These are phyloP conservation scores for Phytopythium delawarense DNA, from an alignment of 352 stramenopile species.

Conservation along the genomic window DNA sequence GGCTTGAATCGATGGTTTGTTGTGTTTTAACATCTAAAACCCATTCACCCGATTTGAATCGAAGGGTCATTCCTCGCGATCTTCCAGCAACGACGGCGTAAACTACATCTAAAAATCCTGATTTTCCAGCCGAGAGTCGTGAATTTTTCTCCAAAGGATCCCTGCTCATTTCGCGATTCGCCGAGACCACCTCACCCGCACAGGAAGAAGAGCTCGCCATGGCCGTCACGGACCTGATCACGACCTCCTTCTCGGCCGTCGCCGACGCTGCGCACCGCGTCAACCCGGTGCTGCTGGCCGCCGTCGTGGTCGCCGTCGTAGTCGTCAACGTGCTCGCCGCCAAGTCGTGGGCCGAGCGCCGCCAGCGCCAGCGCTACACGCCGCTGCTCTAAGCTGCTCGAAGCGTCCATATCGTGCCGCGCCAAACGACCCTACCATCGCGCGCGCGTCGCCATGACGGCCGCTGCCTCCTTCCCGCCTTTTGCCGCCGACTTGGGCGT, in stretches of 20 bases:
- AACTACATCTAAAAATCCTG: not conserved
- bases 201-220: slow-evolving; percentile 7
- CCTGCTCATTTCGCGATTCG: not conserved
- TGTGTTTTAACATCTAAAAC: not conserved
- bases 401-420: not conserved
- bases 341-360: slow-evolving; percentile 32
- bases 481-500: not conserved
- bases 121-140: not conserved
- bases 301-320: slow-evolving; percentile 22
- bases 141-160: not conserved
- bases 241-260: slow-evolving; percentile 18
- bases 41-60: not conserved
- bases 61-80: not conserved
- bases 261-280: slow-evolving; percentile 23
- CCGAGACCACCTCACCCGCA: not conserved
- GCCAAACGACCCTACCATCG: too few relatives aligned
- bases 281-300: slow-evolving; percentile 28
- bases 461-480: not conserved
- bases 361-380: slow-evolving; percentile 28
- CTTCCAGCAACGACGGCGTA: not conserved
- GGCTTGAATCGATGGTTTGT: not conserved
- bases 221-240: slow-evolving; percentile 22
- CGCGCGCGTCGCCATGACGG: too few relatives aligned
- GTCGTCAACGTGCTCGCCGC: slow-evolving; percentile 31
- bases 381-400: slow-evolving; percentile 30